Evolutionary conservation across 176 grass and related monocot species (phyloP).

Genomic region (Aegilops tauschii): DNA sequence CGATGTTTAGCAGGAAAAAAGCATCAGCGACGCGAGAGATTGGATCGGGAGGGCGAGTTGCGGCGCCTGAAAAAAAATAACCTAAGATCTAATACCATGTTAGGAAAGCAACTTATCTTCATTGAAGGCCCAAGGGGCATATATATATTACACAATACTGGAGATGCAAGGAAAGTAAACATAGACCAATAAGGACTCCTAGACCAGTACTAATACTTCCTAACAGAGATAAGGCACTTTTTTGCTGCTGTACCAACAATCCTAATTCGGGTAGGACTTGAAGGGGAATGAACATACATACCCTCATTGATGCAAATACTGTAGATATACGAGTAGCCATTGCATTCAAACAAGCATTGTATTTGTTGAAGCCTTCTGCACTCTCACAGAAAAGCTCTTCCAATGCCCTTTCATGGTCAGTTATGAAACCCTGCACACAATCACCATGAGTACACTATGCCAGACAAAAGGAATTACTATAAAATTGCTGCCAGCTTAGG

Average conservation of each 20-base stretch:
- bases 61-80: no score
- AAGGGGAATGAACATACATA: slow-evolving; percentile 30
- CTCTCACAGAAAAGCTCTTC: slow-evolving; percentile 99
- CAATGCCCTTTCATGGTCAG: slow-evolving; percentile 93
- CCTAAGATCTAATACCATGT: no score
- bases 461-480: slow-evolving; percentile 13
- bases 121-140: no score
- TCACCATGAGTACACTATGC: slow-evolving; percentile 3
- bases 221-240: neutral
- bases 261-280: neutral
- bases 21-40: no score
- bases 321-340: slow-evolving; percentile 94
- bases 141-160: no score
- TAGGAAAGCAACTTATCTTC: no score
- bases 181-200: no score
- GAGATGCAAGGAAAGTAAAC: no score
- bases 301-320: slow-evolving; percentile 81
- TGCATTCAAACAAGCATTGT: slow-evolving; percentile 88
- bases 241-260: neutral
- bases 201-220: no score
- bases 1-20: no score
- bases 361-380: slow-evolving; percentile 76
- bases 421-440: slow-evolving; percentile 75
- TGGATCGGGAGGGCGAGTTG: no score
- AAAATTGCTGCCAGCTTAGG: neutral